Conservation (phyloP, 2,329 filamentous ascomycete species). For the Clarireedia paspali region DNA sequence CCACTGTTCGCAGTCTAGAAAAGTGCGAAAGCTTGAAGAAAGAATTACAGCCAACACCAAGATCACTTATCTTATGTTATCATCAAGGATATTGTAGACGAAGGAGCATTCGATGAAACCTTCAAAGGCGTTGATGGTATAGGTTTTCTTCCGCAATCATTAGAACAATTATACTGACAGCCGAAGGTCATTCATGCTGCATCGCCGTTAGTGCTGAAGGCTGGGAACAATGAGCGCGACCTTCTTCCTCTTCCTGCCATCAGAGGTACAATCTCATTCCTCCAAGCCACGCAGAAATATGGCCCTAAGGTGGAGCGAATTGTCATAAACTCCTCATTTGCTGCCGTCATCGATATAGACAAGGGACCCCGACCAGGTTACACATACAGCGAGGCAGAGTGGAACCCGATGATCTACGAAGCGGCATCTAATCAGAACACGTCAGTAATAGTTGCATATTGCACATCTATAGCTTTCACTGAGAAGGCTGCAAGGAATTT, state of each 20-base stretch:
- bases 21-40: slow-evolving; percentile 37
- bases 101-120: slow-evolving; percentile 59
- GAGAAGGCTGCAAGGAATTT: slow-evolving; percentile 59
- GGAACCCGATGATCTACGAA: slow-evolving; percentile 43
- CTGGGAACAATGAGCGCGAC: slow-evolving; percentile 28
- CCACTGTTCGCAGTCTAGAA: slow-evolving; percentile 37
- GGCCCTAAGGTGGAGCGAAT: slow-evolving; percentile 30
- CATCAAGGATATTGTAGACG: slow-evolving; percentile 62
- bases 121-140: slow-evolving; percentile 57
- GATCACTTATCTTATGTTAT: slow-evolving; percentile 36
- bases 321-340: slow-evolving; percentile 57
- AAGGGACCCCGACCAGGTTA: slow-evolving; percentile 43
- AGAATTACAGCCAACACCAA: slow-evolving; percentile 30
- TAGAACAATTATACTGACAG: not conserved
- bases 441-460: slow-evolving; percentile 18
- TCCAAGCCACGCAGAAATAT: slow-evolving; percentile 37
- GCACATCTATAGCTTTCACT: slow-evolving; percentile 51
- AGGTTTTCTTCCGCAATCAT: slow-evolving; percentile 13
- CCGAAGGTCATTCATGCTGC: slow-evolving; percentile 56
- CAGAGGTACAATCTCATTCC: slow-evolving; percentile 40
- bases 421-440: slow-evolving; percentile 29
- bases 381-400: slow-evolving; percentile 43
- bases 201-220: slow-evolving; percentile 38
- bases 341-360: slow-evolving; percentile 45
- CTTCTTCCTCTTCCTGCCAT: slow-evolving; percentile 41